phyloP scores from a whole-genome alignment of 2,329 filamentous ascomycete species.

The Neopestalotiopsis sp. region DNA sequence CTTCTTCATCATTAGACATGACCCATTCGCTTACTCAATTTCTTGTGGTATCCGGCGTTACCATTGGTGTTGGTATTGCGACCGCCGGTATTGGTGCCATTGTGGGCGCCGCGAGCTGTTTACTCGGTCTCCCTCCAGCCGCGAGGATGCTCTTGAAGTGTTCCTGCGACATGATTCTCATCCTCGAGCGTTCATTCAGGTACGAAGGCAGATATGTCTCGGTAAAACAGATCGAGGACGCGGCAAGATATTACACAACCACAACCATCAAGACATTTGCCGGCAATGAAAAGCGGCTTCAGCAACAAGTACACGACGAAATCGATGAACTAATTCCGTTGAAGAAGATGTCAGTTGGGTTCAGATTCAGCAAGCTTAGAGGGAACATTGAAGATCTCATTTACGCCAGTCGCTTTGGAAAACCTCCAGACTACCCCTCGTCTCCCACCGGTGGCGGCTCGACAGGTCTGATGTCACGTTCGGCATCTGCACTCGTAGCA shows the following conservation, averaged over 20 bases:
- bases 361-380: constrained; percentile 6
- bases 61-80: constrained; percentile 29
- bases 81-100: constrained; percentile 25
- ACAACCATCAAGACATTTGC: constrained; percentile 4
- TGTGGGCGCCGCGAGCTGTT: constrained; percentile 18
- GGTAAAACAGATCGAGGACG: constrained; percentile 13
- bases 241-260: constrained; percentile 11
- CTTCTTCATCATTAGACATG: not conserved
- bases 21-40: constrained; percentile 2
- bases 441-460: not conserved
- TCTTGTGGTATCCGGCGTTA: constrained; percentile 8
- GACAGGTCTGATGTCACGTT: not conserved
- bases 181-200: constrained; percentile 16
- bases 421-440: constrained; percentile 5
- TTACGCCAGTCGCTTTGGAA: constrained; percentile 7
- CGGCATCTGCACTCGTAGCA: not conserved
- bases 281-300: constrained; percentile 9
- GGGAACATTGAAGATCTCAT: constrained; percentile 9
- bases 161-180: constrained; percentile 28
- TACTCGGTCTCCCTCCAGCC: constrained; percentile 24
- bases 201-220: constrained; percentile 9
- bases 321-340: constrained; percentile 11
- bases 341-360: not conserved
- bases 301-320: constrained; percentile 9
- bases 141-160: constrained; percentile 27